Conservation (phyloP, 2,329 filamentous ascomycete species). For the Scedosporium apiospermum region DNA sequence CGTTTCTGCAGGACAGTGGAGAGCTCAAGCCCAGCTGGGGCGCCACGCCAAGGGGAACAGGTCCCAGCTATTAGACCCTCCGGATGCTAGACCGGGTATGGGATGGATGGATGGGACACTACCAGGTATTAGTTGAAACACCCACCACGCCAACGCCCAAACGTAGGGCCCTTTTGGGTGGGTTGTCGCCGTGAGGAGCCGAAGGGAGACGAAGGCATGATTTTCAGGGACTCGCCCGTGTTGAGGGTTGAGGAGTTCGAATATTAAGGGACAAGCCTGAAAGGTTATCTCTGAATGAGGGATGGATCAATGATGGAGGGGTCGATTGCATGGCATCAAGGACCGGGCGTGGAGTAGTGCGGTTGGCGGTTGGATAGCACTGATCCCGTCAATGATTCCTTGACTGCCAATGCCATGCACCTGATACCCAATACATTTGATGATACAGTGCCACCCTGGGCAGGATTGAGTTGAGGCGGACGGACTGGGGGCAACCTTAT, state of each 20-base stretch:
- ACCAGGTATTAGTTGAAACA: not conserved
- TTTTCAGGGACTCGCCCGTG: not conserved
- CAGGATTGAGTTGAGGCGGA: not conserved
- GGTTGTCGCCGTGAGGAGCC: not conserved
- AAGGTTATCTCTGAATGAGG: not conserved
- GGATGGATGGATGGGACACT: not conserved
- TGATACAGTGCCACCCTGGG: conserved; percentile 3
- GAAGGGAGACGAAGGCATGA: not conserved
- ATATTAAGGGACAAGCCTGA: not conserved
- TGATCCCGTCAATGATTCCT: not conserved
- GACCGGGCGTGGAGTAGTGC: not conserved
- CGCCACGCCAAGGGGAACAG: not conserved
- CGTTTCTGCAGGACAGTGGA: not conserved
- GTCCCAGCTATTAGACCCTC: not conserved
- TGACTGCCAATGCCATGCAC: not conserved
- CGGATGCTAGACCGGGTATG: not conserved
- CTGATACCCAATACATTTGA: not conserved
- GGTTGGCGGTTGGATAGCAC: not conserved
- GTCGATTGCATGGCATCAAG: not conserved
- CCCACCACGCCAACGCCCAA: not conserved
- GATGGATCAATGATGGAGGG: not conserved
- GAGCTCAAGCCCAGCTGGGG: not conserved
- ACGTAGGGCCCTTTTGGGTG: not conserved
- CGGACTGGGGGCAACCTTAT: not conserved
- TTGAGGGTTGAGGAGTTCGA: not conserved